phyloP scores from a whole-genome alignment of 768 basidiomycete species.

The Thelephora aurantiotincta region DNA sequence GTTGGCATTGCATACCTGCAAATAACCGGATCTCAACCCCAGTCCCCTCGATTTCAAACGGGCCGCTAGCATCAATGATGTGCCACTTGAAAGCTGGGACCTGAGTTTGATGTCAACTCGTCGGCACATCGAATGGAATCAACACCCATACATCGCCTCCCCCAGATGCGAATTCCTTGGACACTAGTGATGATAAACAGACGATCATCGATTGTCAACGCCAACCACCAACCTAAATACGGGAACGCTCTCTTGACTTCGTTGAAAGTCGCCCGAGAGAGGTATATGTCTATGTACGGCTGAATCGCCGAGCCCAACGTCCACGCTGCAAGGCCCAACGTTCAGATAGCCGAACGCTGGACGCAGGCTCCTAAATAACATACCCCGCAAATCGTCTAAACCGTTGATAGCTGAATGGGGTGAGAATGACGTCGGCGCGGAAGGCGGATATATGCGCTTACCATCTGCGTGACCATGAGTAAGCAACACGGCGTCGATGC shows the following conservation, averaged over 20 bases:
- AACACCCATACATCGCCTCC: constrained; percentile 49
- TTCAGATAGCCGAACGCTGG: neutral
- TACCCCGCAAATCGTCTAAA: constrained; percentile 77
- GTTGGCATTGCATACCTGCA: constrained; percentile 28
- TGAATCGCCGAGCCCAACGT: constrained; percentile 55
- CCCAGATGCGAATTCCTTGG: constrained; percentile 64
- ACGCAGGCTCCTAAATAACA: constrained; percentile 8
- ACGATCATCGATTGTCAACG: too few relatives aligned
- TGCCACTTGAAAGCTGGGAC: constrained; percentile 79
- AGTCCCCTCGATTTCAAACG: constrained; percentile 55
- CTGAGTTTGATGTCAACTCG: constrained; percentile 19
- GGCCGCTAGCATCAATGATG: constrained; percentile 52
- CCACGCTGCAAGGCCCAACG: constrained; percentile 37
- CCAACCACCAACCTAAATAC: constrained; percentile 30
- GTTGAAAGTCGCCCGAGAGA: constrained; percentile 46
- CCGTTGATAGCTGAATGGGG: constrained; percentile 61
- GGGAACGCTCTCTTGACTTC: constrained; percentile 66
- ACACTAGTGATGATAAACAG: constrained; percentile 19
- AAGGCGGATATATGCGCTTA: constrained; percentile 11
- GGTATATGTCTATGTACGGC: constrained; percentile 59
- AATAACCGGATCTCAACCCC: constrained; percentile 54
- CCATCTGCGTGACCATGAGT: constrained; percentile 86
- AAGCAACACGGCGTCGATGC: constrained; percentile 63
- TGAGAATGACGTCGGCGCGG: constrained; percentile 1
- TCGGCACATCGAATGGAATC: neutral